Evolutionary conservation across 306 rosid genomes (phyloP), one percentile per base, ranked within the genome.

Genomic region (Cajanus cajan): DNA sequence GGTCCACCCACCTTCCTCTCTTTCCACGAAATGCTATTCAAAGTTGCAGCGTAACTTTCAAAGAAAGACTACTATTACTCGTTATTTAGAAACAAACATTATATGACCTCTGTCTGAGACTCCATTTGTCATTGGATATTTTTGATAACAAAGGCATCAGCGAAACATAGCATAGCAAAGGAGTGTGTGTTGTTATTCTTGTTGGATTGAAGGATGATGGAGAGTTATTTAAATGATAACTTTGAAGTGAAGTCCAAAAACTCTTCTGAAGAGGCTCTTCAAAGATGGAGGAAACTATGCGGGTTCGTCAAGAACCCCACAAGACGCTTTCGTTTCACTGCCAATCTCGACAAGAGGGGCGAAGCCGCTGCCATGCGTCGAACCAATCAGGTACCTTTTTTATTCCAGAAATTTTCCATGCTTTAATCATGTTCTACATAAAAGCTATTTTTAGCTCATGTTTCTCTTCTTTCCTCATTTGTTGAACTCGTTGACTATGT

Each of bases 291-390:
- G 83, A 65, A 84, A 1, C 70, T 89, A 0, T 93, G 98, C 19
- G 74, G 91, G 0, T 3, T 92, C 6, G 98, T 92, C 1, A 92
- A 88, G 87, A 92, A 94, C 71, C 92, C 89, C 50, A 94, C 82
- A 78, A 67, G 95, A 65, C 65, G 98, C 40, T 94, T 94, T 78
- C 97, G 98, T 12, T 94, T 92, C 84, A 92, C 97, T 9, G 97
- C 98, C 28, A 92, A 94, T 86, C 90, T 94, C 72, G 0, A 83
- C 77, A 91, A 91, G 84, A 89, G 96, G 8, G 33, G 0, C 37
- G 91, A 93, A 82, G 98, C 94, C 1, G 96, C 87, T 45, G 94
- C 87, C 69, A 95, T 93, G 94, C 99, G 99, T 79, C 87, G 80
- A 6, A 84, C 88, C 81, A 89, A 91, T 80, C 86, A 90, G 93